A percentile compares a stretch with the other conserved stretches of the same genome.
phyloP scores from a whole-genome alignment of 2,329 filamentous ascomycete genomes.

The Fusarium sp. region DNA sequence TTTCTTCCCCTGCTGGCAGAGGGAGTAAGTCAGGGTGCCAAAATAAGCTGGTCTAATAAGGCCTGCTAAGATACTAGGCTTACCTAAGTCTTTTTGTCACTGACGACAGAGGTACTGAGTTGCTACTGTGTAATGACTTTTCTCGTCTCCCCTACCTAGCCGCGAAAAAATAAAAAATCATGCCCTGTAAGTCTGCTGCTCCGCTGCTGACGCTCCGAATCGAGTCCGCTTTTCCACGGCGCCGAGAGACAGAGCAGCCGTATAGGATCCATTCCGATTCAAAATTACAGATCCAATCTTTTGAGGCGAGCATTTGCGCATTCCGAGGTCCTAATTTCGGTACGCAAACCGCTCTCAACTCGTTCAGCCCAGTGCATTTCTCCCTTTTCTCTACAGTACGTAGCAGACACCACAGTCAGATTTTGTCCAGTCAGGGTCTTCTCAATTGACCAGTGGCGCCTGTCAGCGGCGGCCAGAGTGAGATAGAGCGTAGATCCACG shows the following conservation, averaged over 20 bases:
- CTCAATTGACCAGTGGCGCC: slow-evolving; percentile 32
- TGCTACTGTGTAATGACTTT: background rate
- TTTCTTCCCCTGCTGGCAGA: background rate
- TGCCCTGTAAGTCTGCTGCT: slow-evolving; percentile 23
- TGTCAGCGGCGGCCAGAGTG: slow-evolving; percentile 29
- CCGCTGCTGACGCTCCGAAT: slow-evolving; percentile 28
- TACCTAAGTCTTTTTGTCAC: background rate
- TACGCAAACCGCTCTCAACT: slow-evolving; percentile 13
- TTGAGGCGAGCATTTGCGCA: slow-evolving; percentile 8
- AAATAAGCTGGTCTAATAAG: background rate
- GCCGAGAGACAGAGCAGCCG: slow-evolving; percentile 10
- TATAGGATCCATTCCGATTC: slow-evolving; percentile 33
- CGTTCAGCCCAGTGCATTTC: background rate
- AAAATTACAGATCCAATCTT: slow-evolving; percentile 6
- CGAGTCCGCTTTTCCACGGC: slow-evolving; percentile 25
- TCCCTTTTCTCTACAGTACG: slow-evolving; percentile 1
- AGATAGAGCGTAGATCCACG: slow-evolving; percentile 34
- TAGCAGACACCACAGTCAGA: no score
- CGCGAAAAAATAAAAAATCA: background rate
- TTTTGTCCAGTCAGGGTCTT: slow-evolving; percentile 27
- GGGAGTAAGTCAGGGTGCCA: background rate
- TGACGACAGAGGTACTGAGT: background rate
- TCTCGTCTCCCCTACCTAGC: background rate
- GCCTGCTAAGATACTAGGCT: background rate
- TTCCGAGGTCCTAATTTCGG: slow-evolving; percentile 37